Evolutionary conservation across 257 asterid species (phyloP), one percentile per base, ranked within the genome.

Genomic region (Gentiana dahurica): DNA sequence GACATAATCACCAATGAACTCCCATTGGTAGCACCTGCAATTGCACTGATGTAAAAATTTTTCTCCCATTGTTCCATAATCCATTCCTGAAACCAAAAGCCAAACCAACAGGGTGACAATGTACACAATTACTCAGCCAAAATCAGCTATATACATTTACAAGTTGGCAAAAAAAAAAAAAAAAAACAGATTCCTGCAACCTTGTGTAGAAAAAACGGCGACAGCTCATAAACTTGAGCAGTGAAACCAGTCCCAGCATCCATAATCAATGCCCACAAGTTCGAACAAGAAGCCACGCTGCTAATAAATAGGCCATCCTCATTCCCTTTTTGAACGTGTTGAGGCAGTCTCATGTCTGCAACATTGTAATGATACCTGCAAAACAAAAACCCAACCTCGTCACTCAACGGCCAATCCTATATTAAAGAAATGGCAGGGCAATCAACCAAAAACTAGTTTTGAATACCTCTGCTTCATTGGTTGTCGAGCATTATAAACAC

Each of bases 241-340:
- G 66, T 68, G 56, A 74, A 82, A 57, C 89, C 93, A 24, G 95
- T 86, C 57, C 89, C 89, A 44, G 87, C 85, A 68, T 86, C 95
- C 93, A 86, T 80, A 61, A 86, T 77, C 49, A 86, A 58, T 58
- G 95, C 87, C 95, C 95, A 86, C 53, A 83, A 72, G 62, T 77
- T 80, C 11, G 75, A 72, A 68, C 81, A 71, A 52, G 93, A 86
- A 45, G 89, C 81, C 53, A 82, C 85, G 9, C 83, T 57, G 66
- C 87, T 82, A 71, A 86, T 86, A 51, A 50, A 83, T 37, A 86
- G 60, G 32, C 93, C 86, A 71, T 86, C 93, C 45, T 65, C 86
- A n/a, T 73, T 77, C 75, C 95, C 95, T 77, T 77, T 82, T 45
- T 75, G 85, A 54, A 86, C 73, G 71, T 80, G 93, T 73, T 80